A percentile compares a stretch with the other conserved stretches of the same genome.
phyloP scores from a whole-genome alignment of 345 rosid genomes.

The Citrus inodora region DNA sequence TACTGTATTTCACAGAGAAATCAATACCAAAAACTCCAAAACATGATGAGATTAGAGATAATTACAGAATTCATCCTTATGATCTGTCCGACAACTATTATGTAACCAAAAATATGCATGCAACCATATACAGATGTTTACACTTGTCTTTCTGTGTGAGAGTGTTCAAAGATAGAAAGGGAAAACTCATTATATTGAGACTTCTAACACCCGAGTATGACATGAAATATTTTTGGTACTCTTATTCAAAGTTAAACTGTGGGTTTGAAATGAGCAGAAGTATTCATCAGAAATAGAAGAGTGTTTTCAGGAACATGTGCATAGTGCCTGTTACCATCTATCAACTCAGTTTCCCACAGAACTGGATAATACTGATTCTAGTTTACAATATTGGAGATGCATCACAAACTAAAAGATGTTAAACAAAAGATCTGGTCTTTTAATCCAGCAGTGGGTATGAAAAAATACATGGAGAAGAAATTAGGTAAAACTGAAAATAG shows the following conservation, averaged over 20 bases:
- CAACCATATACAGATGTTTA: not conserved
- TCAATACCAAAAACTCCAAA: not conserved
- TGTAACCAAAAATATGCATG: not conserved
- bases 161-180: not conserved
- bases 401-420: not conserved
- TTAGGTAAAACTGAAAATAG: not conserved
- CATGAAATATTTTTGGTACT: not conserved
- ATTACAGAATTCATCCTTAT: not conserved
- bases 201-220: not conserved
- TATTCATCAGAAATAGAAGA: not conserved
- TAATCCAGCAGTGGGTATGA: not conserved
- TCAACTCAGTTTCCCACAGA: not conserved
- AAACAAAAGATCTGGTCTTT: not conserved
- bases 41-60: not conserved
- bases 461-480: not conserved
- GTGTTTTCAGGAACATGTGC: not conserved
- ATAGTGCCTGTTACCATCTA: not conserved
- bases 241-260: not conserved
- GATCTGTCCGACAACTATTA: not conserved
- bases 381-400: not conserved
- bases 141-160: not conserved
- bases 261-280: not conserved
- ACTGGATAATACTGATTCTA: not conserved
- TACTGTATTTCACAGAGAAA: not conserved
- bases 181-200: not conserved